Conservation (phyloP, 1,139 yeast species). For the Wickerhamomyces sp. region DNA sequence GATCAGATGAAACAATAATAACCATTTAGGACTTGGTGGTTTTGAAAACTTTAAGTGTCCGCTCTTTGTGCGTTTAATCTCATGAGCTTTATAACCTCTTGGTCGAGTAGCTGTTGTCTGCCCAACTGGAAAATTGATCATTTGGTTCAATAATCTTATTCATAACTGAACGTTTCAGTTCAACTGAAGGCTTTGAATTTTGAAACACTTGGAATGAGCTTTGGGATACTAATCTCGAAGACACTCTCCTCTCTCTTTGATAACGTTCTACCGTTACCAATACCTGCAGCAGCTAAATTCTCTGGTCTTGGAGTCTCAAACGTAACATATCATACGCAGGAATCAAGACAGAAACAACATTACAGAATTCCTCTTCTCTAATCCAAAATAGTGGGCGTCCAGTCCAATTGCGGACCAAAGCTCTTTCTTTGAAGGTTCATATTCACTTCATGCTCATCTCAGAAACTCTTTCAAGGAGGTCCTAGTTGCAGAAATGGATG, state of each 20-base stretch:
- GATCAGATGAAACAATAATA: constrained; percentile 21
- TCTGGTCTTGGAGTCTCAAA: constrained; percentile 66
- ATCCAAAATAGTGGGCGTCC: constrained; percentile 57
- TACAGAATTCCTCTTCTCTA: constrained; percentile 61
- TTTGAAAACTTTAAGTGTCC: constrained; percentile 22
- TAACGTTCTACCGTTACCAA: constrained; percentile 25
- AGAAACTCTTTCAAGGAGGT: constrained; percentile 42
- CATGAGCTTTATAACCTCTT: constrained; percentile 10
- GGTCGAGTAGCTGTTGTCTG: constrained; percentile 14
- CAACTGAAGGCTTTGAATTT: neutral
- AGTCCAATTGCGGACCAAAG: constrained; percentile 70
- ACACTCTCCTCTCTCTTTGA: constrained; percentile 30
- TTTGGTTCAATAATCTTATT: constrained; percentile 3
- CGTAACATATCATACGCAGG: constrained; percentile 57
- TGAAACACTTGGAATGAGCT: constrained; percentile 14
- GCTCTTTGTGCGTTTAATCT: constrained; percentile 14
- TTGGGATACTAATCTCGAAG: constrained; percentile 28
- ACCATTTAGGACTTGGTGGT: constrained; percentile 14
- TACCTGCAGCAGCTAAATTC: constrained; percentile 52
- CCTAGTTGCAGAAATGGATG: constrained; percentile 34
- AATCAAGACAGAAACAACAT: constrained; percentile 60
- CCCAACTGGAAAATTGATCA: constrained; percentile 2
- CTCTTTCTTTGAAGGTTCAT: constrained; percentile 51
- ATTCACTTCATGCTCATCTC: constrained; percentile 60
- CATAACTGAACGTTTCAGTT: constrained; percentile 1